These are phyloP conservation scores for Phascolomyces articulosus DNA, from an alignment of 371 early-diverging fungal species.

Conservation along the genomic window DNA sequence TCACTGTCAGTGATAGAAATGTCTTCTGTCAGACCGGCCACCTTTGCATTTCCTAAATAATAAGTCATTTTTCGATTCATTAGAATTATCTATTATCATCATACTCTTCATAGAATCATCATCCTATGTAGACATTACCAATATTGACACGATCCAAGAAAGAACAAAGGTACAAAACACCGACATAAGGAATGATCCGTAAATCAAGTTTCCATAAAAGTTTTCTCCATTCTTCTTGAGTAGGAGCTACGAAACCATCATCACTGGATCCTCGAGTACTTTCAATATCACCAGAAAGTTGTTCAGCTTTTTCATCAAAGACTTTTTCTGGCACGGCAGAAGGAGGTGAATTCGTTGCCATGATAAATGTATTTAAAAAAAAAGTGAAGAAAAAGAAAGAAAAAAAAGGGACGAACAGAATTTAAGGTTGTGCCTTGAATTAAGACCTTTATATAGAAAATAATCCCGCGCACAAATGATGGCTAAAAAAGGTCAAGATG, in stretches of 20 bases:
- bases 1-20: conserved; percentile 46
- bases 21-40: conserved; percentile 51
- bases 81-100: no score
- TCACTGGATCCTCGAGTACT: not conserved
- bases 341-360: not conserved
- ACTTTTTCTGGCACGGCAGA: not conserved
- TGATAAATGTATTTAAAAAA: not conserved
- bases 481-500: not conserved
- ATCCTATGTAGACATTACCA: conserved; percentile 23
- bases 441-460: not conserved
- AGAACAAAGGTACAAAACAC: conserved; percentile 54
- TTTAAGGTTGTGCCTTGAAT: no score
- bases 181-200: conserved; percentile 37
- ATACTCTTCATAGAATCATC: no score
- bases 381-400: not conserved
- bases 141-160: conserved; percentile 61
- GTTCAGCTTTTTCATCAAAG: conserved; percentile 1
- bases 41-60: conserved; percentile 57
- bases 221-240: conserved; percentile 8
- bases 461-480: not conserved
- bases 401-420: not conserved
- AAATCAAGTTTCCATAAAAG: conserved; percentile 26
- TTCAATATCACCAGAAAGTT: not conserved
- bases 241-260: conserved; percentile 3
- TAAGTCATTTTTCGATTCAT: no score